Percentiles rank a stretch among this genome's conserved stretches.
Conservation (phyloP, 2,329 filamentous ascomycete genomes). For the Sphaerulina musiva region DNA sequence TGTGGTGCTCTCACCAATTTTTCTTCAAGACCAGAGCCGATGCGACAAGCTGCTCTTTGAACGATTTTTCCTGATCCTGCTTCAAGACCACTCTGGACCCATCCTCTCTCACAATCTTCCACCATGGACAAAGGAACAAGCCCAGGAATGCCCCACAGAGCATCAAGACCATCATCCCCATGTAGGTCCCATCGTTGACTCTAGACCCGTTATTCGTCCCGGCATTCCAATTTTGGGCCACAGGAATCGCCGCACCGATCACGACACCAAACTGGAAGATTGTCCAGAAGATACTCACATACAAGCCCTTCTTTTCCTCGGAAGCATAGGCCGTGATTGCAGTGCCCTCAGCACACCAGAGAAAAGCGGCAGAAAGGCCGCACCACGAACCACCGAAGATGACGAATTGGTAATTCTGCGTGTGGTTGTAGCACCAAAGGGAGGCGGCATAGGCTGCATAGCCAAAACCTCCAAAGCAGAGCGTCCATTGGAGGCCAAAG, state of each 20-base stretch:
- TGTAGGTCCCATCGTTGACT: slow-evolving; percentile 9
- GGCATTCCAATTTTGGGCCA: slow-evolving; percentile 5
- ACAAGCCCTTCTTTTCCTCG: slow-evolving; percentile 5
- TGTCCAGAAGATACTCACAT: slow-evolving; percentile 5
- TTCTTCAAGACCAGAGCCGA: background rate
- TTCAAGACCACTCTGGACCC: slow-evolving; percentile 1
- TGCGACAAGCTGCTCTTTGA: background rate
- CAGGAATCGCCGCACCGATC: slow-evolving; percentile 3
- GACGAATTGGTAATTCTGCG: slow-evolving; percentile 1
- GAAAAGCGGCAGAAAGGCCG: slow-evolving; percentile 3
- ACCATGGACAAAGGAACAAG: slow-evolving; percentile 1
- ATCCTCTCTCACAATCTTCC: slow-evolving; percentile 3
- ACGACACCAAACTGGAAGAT: slow-evolving; percentile 7
- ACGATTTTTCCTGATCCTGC: slow-evolving; percentile 2
- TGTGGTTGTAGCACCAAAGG: slow-evolving; percentile 7
- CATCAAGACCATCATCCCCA: slow-evolving; percentile 2
- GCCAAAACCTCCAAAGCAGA: slow-evolving; percentile 6
- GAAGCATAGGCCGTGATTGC: slow-evolving; percentile 4
- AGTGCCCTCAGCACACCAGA: slow-evolving; percentile 4
- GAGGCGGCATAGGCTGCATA: slow-evolving; percentile 6
- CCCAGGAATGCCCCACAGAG: background rate
- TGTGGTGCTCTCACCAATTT: background rate
- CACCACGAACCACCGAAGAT: slow-evolving; percentile 6
- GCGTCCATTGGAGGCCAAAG: slow-evolving; percentile 5
- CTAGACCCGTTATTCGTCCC: background rate